Percentiles rank a stretch among this genome's conserved stretches.
phyloP scores from a whole-genome alignment of 2,329 filamentous ascomycete genomes.

The Aphanocladium album region DNA sequence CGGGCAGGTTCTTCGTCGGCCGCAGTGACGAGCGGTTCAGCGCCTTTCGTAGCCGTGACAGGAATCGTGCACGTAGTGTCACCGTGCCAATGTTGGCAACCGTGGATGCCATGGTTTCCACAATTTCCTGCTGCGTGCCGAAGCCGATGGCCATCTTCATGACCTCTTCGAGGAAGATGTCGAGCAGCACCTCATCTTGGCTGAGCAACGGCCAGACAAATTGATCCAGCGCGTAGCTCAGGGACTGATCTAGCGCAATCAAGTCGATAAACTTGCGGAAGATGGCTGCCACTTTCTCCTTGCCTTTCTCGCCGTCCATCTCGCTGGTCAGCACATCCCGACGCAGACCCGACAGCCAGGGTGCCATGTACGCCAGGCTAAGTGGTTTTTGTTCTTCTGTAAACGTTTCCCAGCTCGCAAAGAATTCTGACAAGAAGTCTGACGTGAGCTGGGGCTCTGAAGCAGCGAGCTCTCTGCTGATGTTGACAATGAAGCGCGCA shows the following conservation, averaged over 20 bases:
- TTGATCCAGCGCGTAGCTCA: slow-evolving; percentile 58
- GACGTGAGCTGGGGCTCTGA: slow-evolving; percentile 63
- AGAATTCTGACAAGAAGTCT: slow-evolving; percentile 69
- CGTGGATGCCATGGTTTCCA: slow-evolving; percentile 58
- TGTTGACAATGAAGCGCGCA: slow-evolving; percentile 58
- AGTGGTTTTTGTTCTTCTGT: slow-evolving; percentile 61
- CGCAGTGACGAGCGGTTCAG: slow-evolving; percentile 62
- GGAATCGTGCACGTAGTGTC: slow-evolving; percentile 59
- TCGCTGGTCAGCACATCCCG: slow-evolving; percentile 55
- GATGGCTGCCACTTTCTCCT: slow-evolving; percentile 58
- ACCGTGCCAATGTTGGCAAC: slow-evolving; percentile 60
- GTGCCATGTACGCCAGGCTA: slow-evolving; percentile 64
- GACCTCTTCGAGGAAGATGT: slow-evolving; percentile 63
- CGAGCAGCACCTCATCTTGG: slow-evolving; percentile 59
- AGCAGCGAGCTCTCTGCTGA: slow-evolving; percentile 58
- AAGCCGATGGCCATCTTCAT: slow-evolving; percentile 57
- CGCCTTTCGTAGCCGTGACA: slow-evolving; percentile 61
- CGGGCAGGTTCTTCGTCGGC: slow-evolving; percentile 59
- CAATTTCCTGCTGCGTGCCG: slow-evolving; percentile 52
- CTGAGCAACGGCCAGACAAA: slow-evolving; percentile 61
- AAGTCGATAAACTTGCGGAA: slow-evolving; percentile 65
- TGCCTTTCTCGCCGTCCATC: slow-evolving; percentile 58
- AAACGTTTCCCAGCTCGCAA: slow-evolving; percentile 67
- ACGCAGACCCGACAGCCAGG: slow-evolving; percentile 60
- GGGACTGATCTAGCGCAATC: slow-evolving; percentile 53